These are phyloP conservation scores for Colletotrichum somersetense DNA, from an alignment of 2,329 filamentous ascomycete genomes.

Conservation along the genomic window DNA sequence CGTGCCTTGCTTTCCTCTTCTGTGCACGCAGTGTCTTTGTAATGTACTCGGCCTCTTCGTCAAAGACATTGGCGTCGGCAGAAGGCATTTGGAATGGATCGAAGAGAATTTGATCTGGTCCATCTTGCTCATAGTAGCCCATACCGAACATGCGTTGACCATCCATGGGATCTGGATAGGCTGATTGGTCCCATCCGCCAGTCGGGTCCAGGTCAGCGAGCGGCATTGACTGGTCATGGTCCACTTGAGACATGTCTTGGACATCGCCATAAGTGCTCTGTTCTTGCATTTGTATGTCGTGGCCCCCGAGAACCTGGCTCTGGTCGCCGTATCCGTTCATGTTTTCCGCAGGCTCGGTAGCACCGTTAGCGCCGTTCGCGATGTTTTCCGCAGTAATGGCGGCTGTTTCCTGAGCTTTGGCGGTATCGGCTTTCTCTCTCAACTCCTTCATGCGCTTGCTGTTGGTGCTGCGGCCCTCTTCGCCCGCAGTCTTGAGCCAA, in stretches of 20 bases:
- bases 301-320: conserved; percentile 50
- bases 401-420: conserved; percentile 64
- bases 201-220: conserved; percentile 49
- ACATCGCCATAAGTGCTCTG: conserved; percentile 33
- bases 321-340: conserved; percentile 51
- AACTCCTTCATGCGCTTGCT: conserved; percentile 69
- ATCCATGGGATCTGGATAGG: conserved; percentile 64
- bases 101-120: conserved; percentile 69
- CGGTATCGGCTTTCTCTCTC: conserved; percentile 67
- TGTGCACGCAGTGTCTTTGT: conserved; percentile 67
- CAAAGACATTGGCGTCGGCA: conserved; percentile 56
- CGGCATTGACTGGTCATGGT: conserved; percentile 41
- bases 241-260: conserved; percentile 18
- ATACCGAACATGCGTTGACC: conserved; percentile 68
- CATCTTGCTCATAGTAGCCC: conserved; percentile 72
- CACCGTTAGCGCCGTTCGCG: conserved; percentile 41
- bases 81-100: conserved; percentile 69
- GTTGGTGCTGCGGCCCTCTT: conserved; percentile 68
- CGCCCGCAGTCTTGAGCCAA: conserved; percentile 77
- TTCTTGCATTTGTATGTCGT: conserved; percentile 33
- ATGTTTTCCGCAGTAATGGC: conserved; percentile 44
- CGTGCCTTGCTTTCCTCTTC: conserved; percentile 65
- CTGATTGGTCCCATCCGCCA: conserved; percentile 49
- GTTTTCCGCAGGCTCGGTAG: background rate
- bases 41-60: conserved; percentile 65